phyloP scores from a whole-genome alignment of 2,329 filamentous ascomycete species.

The Colletotrichum sp. region DNA sequence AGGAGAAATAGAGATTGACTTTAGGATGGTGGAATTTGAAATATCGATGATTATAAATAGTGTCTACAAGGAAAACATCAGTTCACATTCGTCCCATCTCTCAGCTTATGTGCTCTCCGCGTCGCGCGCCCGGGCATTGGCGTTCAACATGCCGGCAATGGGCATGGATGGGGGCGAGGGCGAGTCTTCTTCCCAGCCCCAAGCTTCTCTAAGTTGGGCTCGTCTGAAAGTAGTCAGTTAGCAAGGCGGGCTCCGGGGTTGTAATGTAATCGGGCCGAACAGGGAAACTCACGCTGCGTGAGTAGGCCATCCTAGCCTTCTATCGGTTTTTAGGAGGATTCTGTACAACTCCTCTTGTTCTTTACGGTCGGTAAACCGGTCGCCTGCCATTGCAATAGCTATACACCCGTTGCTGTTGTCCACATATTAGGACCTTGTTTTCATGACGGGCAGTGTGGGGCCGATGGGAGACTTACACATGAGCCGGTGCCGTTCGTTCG shows the following conservation, averaged over 20 bases:
- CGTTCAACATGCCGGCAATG: neutral
- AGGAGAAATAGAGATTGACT: neutral
- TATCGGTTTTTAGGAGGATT: constrained; percentile 36
- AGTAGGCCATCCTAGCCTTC: constrained; percentile 31
- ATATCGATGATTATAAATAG: neutral
- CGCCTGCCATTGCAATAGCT: constrained; percentile 37
- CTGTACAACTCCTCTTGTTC: constrained; percentile 43
- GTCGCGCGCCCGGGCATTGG: neutral
- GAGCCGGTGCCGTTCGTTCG: neutral
- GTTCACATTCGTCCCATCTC: neutral
- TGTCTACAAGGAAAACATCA: neutral
- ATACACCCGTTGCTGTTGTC: constrained; percentile 29
- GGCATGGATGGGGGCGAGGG: constrained; percentile 7
- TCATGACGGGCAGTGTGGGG: neutral
- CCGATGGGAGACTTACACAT: neutral
- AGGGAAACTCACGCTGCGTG: constrained; percentile 28
- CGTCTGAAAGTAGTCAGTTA: neutral
- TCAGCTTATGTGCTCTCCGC: neutral
- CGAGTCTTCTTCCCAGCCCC: neutral
- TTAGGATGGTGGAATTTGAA: neutral
- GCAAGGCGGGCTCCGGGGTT: neutral
- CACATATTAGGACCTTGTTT: neutral
- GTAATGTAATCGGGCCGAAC: neutral
- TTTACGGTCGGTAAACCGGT: constrained; percentile 38
- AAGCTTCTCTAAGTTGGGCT: neutral